Percentiles rank a stretch among this genome's conserved stretches.
phyloP scores from a whole-genome alignment of 495 filamentous ascomycete species.

The Aspergillus sclerotiicarbonarius region DNA sequence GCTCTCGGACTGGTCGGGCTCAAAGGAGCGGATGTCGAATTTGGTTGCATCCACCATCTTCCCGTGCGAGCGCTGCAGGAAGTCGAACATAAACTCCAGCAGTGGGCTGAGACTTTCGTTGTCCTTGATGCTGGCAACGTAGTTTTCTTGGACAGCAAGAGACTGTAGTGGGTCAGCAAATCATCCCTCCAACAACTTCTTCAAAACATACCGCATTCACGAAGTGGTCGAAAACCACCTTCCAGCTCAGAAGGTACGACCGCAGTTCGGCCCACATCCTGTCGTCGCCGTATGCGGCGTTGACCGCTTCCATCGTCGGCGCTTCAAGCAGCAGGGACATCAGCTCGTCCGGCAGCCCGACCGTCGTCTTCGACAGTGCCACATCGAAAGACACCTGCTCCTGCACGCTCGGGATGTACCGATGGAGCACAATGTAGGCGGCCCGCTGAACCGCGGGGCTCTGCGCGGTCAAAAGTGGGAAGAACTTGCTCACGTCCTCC shows the following conservation, averaged over 20 bases:
- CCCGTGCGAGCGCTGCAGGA: constrained; percentile 69
- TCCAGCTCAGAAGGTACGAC: constrained; percentile 88
- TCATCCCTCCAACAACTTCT: neutral
- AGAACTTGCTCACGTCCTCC: constrained; percentile 59
- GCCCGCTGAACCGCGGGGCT: constrained; percentile 73
- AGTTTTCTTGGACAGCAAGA: constrained; percentile 75
- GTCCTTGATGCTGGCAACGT: constrained; percentile 71
- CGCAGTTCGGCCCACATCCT: constrained; percentile 48
- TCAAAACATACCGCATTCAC: constrained; percentile 57
- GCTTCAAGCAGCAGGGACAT: constrained; percentile 61
- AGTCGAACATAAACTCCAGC: constrained; percentile 74
- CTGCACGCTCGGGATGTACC: constrained; percentile 69
- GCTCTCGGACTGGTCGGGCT: constrained; percentile 54
- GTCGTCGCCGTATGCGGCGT: constrained; percentile 39
- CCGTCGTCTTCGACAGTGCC: constrained; percentile 68
- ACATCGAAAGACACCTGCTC: constrained; percentile 82
- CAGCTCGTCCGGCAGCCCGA: constrained; percentile 66
- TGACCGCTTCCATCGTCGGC: constrained; percentile 48
- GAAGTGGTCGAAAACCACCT: constrained; percentile 86
- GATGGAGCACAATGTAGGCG: constrained; percentile 78
- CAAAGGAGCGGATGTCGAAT: constrained; percentile 68
- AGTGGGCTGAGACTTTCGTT: constrained; percentile 66
- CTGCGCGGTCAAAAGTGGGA: constrained; percentile 69
- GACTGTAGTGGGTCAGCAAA: constrained; percentile 50
- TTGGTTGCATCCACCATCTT: constrained; percentile 66